Evolutionary conservation across 331 rosid species (phyloP).

Genomic region (Quercus phellos): DNA sequence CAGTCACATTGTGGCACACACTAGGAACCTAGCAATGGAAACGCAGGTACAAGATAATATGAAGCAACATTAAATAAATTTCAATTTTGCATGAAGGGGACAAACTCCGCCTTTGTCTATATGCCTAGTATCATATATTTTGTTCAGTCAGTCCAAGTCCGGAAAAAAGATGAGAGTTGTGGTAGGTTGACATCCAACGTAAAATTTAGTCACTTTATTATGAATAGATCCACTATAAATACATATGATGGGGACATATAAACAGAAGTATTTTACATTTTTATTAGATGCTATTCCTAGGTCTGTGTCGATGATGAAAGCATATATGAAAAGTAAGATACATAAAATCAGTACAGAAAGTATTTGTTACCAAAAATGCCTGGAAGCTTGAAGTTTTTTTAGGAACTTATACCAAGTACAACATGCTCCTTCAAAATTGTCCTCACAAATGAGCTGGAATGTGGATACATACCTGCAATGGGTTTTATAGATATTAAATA

Average conservation of each 20-base stretch:
- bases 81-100: not conserved
- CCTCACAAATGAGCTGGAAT: not conserved
- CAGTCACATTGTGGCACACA: not conserved
- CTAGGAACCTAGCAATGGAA: not conserved
- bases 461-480: constrained; percentile 9
- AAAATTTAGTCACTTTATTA: no score
- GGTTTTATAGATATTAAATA: not conserved
- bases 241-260: not conserved
- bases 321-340: not conserved
- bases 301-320: not conserved
- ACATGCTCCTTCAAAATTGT: not conserved
- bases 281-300: no score
- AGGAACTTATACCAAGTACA: no score
- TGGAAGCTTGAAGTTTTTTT: no score
- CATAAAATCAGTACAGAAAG: not conserved
- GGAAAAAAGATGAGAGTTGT: no score
- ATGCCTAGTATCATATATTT: no score
- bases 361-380: no score
- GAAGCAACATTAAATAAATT: not conserved
- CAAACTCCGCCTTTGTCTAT: no score
- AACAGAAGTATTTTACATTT: no score
- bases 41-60: not conserved
- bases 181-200: no score
- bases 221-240: not conserved
- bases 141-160: no score